A percentile compares a stretch with the other conserved stretches of the same genome.
Conservation (phyloP, 257 asterid species). For the Primulina eburnea region DNA sequence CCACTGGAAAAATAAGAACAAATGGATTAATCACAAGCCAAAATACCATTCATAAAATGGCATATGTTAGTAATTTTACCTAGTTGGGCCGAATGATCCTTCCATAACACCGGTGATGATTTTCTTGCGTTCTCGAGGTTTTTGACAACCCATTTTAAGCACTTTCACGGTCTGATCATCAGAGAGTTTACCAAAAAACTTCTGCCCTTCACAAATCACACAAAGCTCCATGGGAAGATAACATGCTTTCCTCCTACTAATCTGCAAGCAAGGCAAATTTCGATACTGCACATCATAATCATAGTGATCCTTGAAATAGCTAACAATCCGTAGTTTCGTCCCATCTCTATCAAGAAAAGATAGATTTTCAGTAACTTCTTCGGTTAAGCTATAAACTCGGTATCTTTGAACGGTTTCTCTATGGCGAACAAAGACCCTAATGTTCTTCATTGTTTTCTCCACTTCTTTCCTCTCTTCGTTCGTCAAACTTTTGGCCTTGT, state of each 20-base stretch:
- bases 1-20: constrained; percentile 47
- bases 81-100: constrained; percentile 88
- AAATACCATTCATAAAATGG: too few species aligned
- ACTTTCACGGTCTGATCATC: constrained; percentile 91
- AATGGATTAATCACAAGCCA: not conserved
- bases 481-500: constrained; percentile 40
- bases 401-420: constrained; percentile 84
- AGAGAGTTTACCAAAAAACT: constrained; percentile 85
- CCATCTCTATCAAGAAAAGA: constrained; percentile 87
- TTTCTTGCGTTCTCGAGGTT: constrained; percentile 68
- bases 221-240: constrained; percentile 96
- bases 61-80: constrained; percentile 39
- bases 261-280: constrained; percentile 83
- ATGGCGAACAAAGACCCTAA: constrained; percentile 86
- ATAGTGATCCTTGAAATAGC: constrained; percentile 82
- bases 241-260: constrained; percentile 85
- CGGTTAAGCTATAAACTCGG: constrained; percentile 66
- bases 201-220: constrained; percentile 96
- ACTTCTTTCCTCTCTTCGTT: constrained; percentile 66
- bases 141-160: constrained; percentile 84
- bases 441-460: constrained; percentile 66
- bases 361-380: constrained; percentile 56
- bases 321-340: constrained; percentile 42
- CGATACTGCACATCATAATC: constrained; percentile 64
- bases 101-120: constrained; percentile 69